Percentiles rank a stretch among this genome's conserved stretches.
Conservation (phyloP, 1,139 yeast genomes). For the Diutina siamensis region DNA sequence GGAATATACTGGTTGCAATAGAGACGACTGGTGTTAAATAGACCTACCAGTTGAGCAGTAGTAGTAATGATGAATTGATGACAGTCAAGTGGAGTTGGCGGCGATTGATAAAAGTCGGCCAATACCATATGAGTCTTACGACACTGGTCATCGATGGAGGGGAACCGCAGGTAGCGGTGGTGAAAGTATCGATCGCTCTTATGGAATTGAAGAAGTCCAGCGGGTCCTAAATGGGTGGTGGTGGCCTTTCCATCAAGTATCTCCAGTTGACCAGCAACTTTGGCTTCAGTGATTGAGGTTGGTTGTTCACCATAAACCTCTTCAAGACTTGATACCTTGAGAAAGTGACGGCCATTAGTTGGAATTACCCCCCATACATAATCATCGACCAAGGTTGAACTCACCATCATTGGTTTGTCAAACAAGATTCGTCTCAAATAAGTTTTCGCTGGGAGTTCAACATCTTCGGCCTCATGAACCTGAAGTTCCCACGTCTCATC, state of each 20-base stretch:
- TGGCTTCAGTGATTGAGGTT: not conserved
- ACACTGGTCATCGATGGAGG: constrained; percentile 27
- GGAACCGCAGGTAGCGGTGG: constrained; percentile 9
- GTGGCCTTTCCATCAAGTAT: constrained; percentile 25
- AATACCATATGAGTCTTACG: constrained; percentile 19
- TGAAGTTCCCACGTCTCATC: constrained; percentile 17
- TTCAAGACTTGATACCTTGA: not conserved
- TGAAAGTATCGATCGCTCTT: not conserved
- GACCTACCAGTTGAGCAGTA: constrained; percentile 28
- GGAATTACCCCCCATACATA: constrained; percentile 2
- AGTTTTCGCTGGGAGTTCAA: constrained; percentile 14
- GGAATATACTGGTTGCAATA: constrained; percentile 41
- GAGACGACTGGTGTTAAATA: constrained; percentile 39
- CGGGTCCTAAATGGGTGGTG: constrained; percentile 31
- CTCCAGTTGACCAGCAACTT: constrained; percentile 18
- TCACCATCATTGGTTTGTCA: not conserved
- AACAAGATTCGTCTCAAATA: not conserved
- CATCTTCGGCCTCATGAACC: constrained; percentile 15
- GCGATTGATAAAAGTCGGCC: not conserved
- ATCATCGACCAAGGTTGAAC: not conserved
- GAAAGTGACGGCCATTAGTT: not conserved
- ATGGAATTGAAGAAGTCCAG: constrained; percentile 11
- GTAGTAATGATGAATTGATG: constrained; percentile 29
- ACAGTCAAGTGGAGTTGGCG: constrained; percentile 7
- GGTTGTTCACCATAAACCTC: not conserved